These are phyloP conservation scores for Hypoxylon sp. DNA, from an alignment of 2,329 filamentous ascomycete species.

Conservation along the genomic window DNA sequence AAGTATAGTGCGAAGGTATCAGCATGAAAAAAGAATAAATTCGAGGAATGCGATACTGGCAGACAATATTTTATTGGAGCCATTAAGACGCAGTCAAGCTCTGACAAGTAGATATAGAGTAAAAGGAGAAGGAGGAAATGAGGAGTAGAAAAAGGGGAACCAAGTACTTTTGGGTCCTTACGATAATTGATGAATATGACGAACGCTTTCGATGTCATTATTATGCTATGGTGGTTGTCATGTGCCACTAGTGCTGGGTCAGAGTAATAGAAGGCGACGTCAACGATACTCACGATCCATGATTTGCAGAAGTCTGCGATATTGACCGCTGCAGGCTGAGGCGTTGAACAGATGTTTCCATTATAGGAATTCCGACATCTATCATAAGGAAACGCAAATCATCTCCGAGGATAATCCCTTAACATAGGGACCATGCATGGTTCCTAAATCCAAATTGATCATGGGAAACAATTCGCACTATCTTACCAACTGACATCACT, in stretches of 20 bases:
- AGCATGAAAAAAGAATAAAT: conserved; percentile 54
- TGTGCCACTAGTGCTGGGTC: background rate
- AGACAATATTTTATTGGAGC: conserved; percentile 4
- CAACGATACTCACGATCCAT: conserved; percentile 1
- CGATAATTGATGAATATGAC: conserved; percentile 29
- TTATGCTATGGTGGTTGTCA: background rate
- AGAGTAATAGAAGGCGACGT: background rate
- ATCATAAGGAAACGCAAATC: conserved; percentile 1
- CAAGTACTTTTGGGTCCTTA: conserved; percentile 21
- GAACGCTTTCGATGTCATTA: conserved; percentile 15
- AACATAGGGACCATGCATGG: conserved; percentile 1
- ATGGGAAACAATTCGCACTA: background rate
- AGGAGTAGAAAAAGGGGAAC: background rate
- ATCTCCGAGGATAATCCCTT: conserved; percentile 4
- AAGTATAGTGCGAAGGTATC: conserved; percentile 90
- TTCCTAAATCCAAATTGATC: conserved; percentile 1
- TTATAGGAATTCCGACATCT: conserved; percentile 25
- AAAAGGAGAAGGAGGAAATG: conserved; percentile 21
- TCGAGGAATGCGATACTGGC: background rate
- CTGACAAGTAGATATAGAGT: conserved; percentile 11
- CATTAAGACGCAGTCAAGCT: conserved; percentile 21
- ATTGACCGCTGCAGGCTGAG: background rate
- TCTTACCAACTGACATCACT: conserved; percentile 42
- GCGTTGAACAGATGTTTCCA: conserved; percentile 17
- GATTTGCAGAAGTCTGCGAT: background rate